phyloP scores from a whole-genome alignment of 2,329 filamentous ascomycete genomes.

The Aspergillus neotritici region DNA sequence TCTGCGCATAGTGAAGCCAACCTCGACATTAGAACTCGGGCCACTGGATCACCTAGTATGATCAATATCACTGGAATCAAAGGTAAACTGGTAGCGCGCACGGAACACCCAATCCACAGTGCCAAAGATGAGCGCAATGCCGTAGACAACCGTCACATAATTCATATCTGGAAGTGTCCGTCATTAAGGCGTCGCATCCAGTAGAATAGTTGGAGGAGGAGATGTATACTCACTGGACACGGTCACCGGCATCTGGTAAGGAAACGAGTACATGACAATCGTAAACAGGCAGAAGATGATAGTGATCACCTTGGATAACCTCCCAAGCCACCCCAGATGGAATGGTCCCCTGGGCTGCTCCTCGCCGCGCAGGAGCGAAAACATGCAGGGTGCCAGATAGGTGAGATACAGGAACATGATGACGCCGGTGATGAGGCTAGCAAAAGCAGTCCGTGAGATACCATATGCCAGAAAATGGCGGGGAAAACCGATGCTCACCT shows the following conservation, averaged over 20 bases:
- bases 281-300: conserved; percentile 33
- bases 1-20: too few species aligned
- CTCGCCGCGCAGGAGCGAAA: conserved; percentile 43
- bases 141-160: conserved; percentile 37
- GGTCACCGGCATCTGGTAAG: conserved; percentile 29
- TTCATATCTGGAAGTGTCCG: conserved; percentile 33
- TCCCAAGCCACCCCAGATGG: conserved; percentile 43
- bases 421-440: conserved; percentile 42
- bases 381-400: conserved; percentile 44
- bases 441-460: conserved; percentile 41
- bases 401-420: conserved; percentile 46
- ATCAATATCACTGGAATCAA: too few species aligned
- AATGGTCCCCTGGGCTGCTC: conserved; percentile 44
- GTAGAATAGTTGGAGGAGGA: neutral
- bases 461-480: conserved; percentile 42
- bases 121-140: conserved; percentile 27
- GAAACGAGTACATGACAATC: conserved; percentile 35
- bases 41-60: too few species aligned
- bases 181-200: neutral
- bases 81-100: too few species aligned
- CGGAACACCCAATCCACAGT: too few species aligned
- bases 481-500: conserved; percentile 13
- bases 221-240: conserved; percentile 29
- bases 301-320: conserved; percentile 39
- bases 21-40: too few species aligned